Base-by-base conservation (phyloP, 805 yeast genomes). In the Wickerhamiella qilinensis region DNA sequence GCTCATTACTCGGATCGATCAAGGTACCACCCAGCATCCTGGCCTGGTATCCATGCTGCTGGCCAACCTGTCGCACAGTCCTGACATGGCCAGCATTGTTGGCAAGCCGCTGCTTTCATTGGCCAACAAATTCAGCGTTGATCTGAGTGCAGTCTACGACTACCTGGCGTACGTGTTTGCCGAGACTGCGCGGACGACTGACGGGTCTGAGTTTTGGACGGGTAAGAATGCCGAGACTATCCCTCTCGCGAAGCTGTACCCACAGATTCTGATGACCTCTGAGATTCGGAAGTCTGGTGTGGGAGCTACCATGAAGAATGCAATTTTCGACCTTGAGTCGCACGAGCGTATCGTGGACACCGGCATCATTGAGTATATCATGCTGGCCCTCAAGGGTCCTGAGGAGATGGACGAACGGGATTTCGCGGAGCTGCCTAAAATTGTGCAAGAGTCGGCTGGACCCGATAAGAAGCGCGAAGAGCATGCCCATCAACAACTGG, bases 281-380 rank as follows among this genome's bases (percentile, higher is more conserved):
- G 73, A 73, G 50, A 72, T 73, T 20, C 75, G 97, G 61, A 71
- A 97, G 59, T 86, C 80, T 54, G 96, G 94, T 52, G 86, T 83
- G 29, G 93, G 93, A 1, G 79, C 93, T 4, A 80, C 95, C 2
- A 81, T 91, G 48, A 88, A 91, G 56, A 88, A 88, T 58, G 71
- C 88, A 0, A 62, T 88, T 36, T 88, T 88, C 52, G 94, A 86
- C 53, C 64, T 81, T 1, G 71, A 74, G 30, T 58, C 71, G 27
- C 97, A 88, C 54, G 59, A 59, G 48, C 56, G 54, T 19, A 62
- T 88, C 33, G 56, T 84, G 30, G 64, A 62, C 3, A 74, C 83
- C 41, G 83, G 86, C 48, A 50, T 88, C 29, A 65, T 91, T 51
- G 93, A 94, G 4, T 82, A 79, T 49, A 67, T 88, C 19, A 63